These are phyloP conservation scores for Mortierella sp. DNA, from an alignment of 371 early-diverging fungal genomes.

Conservation along the genomic window DNA sequence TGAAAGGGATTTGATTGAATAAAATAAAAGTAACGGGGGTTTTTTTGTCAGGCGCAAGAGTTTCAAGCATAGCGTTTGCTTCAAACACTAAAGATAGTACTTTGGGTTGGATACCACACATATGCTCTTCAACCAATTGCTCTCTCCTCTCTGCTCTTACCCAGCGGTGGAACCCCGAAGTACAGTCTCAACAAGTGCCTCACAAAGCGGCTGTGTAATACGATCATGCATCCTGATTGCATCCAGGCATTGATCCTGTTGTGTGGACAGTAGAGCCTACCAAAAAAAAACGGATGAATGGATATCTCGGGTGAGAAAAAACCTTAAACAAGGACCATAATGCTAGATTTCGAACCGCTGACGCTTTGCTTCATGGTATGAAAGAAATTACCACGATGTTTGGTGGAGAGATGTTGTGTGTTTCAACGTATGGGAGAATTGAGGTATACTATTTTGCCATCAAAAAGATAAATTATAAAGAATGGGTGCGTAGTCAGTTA, in stretches of 20 bases:
- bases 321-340: no score
- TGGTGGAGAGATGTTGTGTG: conserved; percentile 55
- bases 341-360: no score
- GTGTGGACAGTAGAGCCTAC: conserved; percentile 7
- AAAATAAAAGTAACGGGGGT: neutral
- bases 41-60: no score
- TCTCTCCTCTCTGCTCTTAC: conserved; percentile 8
- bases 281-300: no score
- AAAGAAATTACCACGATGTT: conserved; percentile 51
- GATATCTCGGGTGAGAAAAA: neutral
- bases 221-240: conserved; percentile 23
- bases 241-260: conserved; percentile 26
- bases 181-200: conserved; percentile 16
- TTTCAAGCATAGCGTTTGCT: no score
- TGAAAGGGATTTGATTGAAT: neutral
- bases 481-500: neutral
- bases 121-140: no score
- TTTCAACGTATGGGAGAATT: conserved; percentile 59
- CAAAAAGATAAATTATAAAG: neutral
- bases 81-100: no score
- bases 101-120: no score
- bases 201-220: conserved; percentile 26
- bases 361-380: neutral
- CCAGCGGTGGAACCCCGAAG: conserved; percentile 1
- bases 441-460: conserved; percentile 59